Evolutionary conservation across 176 grass and related monocot genomes (phyloP).

Genomic region (Avena sativa): DNA sequence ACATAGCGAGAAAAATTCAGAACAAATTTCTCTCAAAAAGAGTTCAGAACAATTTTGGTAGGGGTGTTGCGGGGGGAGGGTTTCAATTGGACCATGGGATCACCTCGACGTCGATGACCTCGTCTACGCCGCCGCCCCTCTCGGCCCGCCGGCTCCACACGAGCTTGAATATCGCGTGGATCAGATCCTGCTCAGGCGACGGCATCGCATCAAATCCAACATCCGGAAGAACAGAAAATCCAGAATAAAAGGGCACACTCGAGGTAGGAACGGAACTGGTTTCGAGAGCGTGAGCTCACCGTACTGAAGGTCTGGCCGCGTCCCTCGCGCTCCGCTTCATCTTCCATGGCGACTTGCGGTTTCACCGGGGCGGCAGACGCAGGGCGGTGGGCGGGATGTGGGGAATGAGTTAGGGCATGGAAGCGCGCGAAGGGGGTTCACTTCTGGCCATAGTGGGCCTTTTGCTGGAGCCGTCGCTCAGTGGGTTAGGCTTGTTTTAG

Average conservation of each 20-base stretch:
- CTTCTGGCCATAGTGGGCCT: neutral
- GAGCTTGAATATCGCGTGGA: slow-evolving; percentile 85
- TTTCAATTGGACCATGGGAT: neutral
- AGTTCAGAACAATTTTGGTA: neutral
- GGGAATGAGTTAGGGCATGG: neutral
- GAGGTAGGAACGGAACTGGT: no score
- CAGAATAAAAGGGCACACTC: neutral
- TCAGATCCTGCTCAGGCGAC: slow-evolving; percentile 57
- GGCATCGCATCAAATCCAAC: neutral
- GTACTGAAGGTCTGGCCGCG: slow-evolving; percentile 53
- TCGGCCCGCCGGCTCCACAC: slow-evolving; percentile 66
- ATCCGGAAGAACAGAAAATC: neutral
- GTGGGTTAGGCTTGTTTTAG: neutral
- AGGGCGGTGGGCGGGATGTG: neutral
- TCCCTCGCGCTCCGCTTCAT: neutral
- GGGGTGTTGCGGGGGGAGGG: neutral
- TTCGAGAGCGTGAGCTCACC: slow-evolving; percentile 14
- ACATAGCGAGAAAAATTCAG: neutral
- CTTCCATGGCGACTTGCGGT: slow-evolving; percentile 29
- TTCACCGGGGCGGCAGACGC: neutral
- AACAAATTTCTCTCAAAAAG: neutral
- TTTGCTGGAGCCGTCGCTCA: no score
- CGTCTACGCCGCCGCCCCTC: slow-evolving; percentile 30
- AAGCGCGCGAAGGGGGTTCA: neutral
- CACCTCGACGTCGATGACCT: slow-evolving; percentile 59